Conservation (phyloP, 2,329 filamentous ascomycete genomes). For the Neofusicoccum ribis region DNA sequence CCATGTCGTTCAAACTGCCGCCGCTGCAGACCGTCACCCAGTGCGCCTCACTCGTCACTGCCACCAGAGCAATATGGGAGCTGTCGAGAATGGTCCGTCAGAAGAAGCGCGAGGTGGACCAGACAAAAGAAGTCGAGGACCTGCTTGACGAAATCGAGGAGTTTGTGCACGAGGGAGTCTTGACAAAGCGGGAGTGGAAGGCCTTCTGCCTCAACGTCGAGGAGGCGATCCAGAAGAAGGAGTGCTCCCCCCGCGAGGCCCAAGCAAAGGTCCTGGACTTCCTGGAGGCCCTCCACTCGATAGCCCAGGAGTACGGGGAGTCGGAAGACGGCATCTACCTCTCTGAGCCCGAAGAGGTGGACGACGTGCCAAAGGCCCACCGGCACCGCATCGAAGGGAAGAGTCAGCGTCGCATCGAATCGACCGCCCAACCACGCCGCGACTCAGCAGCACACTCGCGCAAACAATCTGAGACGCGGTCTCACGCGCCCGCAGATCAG, state of each 20-base stretch:
- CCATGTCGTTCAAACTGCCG: constrained; percentile 11
- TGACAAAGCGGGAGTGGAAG: constrained; percentile 18
- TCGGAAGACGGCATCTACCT: background rate
- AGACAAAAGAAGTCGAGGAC: constrained; percentile 10
- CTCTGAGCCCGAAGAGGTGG: constrained; percentile 10
- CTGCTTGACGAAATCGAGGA: constrained; percentile 15
- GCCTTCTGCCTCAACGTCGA: constrained; percentile 13
- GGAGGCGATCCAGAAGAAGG: constrained; percentile 1
- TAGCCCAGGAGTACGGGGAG: constrained; percentile 3
- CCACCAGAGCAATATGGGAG: constrained; percentile 16
- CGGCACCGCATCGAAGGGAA: constrained; percentile 1
- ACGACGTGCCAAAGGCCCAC: background rate
- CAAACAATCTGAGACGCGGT: background rate
- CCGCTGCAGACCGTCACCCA: constrained; percentile 16
- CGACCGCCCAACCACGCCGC: background rate
- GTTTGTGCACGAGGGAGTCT: constrained; percentile 11
- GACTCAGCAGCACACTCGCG: background rate
- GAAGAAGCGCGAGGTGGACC: constrained; percentile 11
- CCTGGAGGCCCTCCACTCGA: constrained; percentile 13
- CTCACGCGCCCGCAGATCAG: background rate
- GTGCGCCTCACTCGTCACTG: constrained; percentile 9
- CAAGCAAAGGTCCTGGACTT: constrained; percentile 18
- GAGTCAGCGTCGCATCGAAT: background rate
- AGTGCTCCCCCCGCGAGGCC: constrained; percentile 11
- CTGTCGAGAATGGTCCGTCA: constrained; percentile 14